Evolutionary conservation across 345 rosid species (phyloP).

Genomic region (Gossypium rotundifolium): DNA sequence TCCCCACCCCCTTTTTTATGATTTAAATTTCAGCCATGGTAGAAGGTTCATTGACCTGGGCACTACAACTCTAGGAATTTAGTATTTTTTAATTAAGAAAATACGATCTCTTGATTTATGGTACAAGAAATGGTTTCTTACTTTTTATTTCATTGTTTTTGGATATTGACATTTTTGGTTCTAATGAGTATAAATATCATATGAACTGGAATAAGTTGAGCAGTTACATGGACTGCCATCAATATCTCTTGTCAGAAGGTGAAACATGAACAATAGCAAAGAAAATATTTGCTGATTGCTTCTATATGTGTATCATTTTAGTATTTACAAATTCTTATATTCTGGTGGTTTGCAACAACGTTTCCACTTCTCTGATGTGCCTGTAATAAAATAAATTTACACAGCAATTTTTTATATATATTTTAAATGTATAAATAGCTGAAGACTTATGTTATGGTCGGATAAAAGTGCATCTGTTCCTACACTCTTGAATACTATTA

Average conservation of each 20-base stretch:
- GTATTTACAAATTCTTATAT: neutral
- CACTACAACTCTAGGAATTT: neutral
- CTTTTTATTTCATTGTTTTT: neutral
- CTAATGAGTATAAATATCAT: slow-evolving; percentile 2
- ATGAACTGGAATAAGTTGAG: neutral
- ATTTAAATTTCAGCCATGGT: neutral
- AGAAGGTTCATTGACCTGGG: neutral
- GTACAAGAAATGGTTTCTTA: neutral
- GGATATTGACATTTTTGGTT: neutral
- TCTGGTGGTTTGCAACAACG: neutral
- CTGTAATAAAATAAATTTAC: neutral
- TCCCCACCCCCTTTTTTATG: neutral
- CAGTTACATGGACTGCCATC: neutral
- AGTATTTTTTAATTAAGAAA: neutral
- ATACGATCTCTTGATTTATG: neutral
- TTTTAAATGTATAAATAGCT: neutral
- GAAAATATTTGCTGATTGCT: neutral
- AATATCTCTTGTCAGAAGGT: neutral
- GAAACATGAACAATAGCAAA: neutral
- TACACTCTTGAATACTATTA: neutral
- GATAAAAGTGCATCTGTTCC: neutral
- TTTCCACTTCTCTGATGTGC: neutral
- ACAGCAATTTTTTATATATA: neutral
- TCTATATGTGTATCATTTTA: neutral
- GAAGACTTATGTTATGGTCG: neutral